Percentiles rank a stretch among this genome's conserved stretches.
phyloP scores from a whole-genome alignment of 129 eudicot genomes.

The Arctium lappa region DNA sequence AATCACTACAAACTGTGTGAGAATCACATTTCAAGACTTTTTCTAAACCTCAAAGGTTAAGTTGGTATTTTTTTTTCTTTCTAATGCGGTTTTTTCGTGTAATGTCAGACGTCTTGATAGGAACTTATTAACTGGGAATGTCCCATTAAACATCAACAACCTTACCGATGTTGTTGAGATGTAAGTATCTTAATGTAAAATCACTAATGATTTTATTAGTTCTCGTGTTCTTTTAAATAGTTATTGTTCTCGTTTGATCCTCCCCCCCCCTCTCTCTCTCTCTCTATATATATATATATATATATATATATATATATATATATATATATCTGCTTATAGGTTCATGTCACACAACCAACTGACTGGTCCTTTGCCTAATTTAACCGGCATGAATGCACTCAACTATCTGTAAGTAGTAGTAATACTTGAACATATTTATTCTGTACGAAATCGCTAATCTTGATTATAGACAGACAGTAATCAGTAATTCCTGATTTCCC shows the following conservation, averaged over 20 bases:
- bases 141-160: slow-evolving; percentile 44
- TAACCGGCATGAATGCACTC: slow-evolving; percentile 37
- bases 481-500: background rate
- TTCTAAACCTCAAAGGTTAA: background rate
- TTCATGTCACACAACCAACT: slow-evolving; percentile 44
- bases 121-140: slow-evolving; percentile 30
- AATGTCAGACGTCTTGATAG: slow-evolving; percentile 42
- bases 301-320: background rate
- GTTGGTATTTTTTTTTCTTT: background rate
- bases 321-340: slow-evolving; percentile 15
- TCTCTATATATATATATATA: background rate
- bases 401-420: slow-evolving; percentile 45
- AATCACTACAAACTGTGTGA: slow-evolving; percentile 65
- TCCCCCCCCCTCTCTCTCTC: too few relatives aligned
- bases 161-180: slow-evolving; percentile 32
- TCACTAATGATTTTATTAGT: too few relatives aligned
- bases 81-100: slow-evolving; percentile 3
- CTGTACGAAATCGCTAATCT: background rate
- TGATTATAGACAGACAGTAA: background rate
- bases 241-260: too few relatives aligned
- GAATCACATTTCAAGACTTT: slow-evolving; percentile 21
- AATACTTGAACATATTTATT: background rate
- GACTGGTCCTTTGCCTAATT: slow-evolving; percentile 47
- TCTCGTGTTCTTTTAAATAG: too few relatives aligned
- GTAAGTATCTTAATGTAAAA: slow-evolving; percentile 17